These are phyloP conservation scores for Penicillium brasilianum DNA, from an alignment of 2,329 filamentous ascomycete genomes.

Conservation along the genomic window DNA sequence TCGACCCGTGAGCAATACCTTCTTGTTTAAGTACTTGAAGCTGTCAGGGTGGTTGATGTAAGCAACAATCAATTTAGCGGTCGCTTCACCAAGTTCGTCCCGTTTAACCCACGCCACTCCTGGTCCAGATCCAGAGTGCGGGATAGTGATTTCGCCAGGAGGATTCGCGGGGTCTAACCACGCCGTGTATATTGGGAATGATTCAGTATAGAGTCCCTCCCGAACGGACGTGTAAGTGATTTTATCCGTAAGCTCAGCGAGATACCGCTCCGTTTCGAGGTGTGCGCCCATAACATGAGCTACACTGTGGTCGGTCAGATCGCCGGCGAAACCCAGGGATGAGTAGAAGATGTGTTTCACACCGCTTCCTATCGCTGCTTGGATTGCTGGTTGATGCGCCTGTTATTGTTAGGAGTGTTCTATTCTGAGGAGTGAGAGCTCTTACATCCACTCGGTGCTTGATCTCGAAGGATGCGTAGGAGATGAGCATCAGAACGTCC, in stretches of 20 bases:
- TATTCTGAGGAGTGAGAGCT: background rate
- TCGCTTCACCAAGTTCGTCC: slow-evolving; percentile 58
- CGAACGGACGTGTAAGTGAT: slow-evolving; percentile 56
- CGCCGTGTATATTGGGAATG: slow-evolving; percentile 60
- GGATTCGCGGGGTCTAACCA: slow-evolving; percentile 48
- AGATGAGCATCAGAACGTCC: slow-evolving; percentile 12
- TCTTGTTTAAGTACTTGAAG: slow-evolving; percentile 41
- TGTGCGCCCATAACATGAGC: slow-evolving; percentile 28
- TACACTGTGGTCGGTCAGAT: slow-evolving; percentile 2
- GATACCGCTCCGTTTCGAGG: slow-evolving; percentile 20
- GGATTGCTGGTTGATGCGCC: slow-evolving; percentile 33
- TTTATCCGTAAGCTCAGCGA: slow-evolving; percentile 1
- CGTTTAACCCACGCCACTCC: slow-evolving; percentile 56
- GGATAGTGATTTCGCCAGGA: slow-evolving; percentile 48
- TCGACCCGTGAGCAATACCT: slow-evolving; percentile 44
- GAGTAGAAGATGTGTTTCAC: slow-evolving; percentile 26
- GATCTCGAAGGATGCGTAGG: slow-evolving; percentile 14
- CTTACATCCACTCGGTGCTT: slow-evolving; percentile 24
- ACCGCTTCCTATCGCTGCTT: slow-evolving; percentile 15
- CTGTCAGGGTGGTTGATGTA: slow-evolving; percentile 38
- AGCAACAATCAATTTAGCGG: slow-evolving; percentile 51
- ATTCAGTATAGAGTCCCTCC: slow-evolving; percentile 61
- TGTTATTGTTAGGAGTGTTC: background rate
- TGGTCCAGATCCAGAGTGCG: slow-evolving; percentile 49
- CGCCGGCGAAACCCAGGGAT: slow-evolving; percentile 20